Base-by-base conservation (phyloP, 148 eudicot species). In the Agrostemma githago region DNA sequence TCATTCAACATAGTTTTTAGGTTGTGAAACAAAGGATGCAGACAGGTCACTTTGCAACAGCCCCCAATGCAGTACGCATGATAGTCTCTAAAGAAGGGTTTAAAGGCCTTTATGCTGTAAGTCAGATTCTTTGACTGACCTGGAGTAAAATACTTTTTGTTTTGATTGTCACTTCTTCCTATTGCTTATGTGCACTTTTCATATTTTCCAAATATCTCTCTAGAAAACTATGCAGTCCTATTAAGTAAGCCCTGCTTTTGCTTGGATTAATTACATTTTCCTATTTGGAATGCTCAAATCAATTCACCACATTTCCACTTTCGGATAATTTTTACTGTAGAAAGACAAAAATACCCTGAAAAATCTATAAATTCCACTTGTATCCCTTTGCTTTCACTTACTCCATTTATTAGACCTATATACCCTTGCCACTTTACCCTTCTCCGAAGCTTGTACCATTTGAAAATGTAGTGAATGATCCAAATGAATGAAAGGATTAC, bases 11-110 rank as follows among this genome's bases (percentile, higher is more conserved):
- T 21, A 61, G 11, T 41, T 63, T 77, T 77, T 76, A 92, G 97
- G 97, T 92, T 68, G 87, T 92, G 68, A 92, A 92, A 85, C 97
- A 92, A 81, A 83, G 97, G 82, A 90, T 92, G 92, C 97, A 92
- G 88, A 92, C 82, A 1, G 97, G 91, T 15, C 93, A 90, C 48
- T 92, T 92, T 87, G 76, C 89, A 77, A 88, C 96, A 41, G 88
- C 96, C 19, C 85, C 90, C 37, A 76, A 83, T 76, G 97, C 97
- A 43, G 87, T 88, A 34, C 85, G 88, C 26, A 79, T 85, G 73
- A 90, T 92, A 72, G 84, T 88, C 76, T 87, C 91, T 11, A 92
- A 82, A 81, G 96, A 92, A 83, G 97, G 97, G 21, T 84, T 90
- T 71, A 88, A 76, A 83, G 96, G 97, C 54, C 90, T 92, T 73